Base-by-base conservation (phyloP, 371 early-diverging fungal species). In the Mucor ambiguus region DNA sequence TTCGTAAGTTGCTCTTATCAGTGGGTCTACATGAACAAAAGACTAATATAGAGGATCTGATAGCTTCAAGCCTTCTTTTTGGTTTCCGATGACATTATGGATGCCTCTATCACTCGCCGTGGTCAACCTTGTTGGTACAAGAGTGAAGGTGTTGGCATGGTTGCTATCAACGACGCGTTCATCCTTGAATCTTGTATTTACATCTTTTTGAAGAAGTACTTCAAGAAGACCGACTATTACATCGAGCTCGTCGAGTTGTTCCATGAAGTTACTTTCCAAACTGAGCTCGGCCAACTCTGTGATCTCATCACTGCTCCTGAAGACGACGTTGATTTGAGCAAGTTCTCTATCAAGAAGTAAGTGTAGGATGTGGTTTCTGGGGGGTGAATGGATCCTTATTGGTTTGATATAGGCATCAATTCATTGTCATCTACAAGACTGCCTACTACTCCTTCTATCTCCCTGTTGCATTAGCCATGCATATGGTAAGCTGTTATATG, bases 391-490 rank as follows among this genome's bases (percentile, higher is more conserved):
- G 12, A 12, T 11, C 9, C 22, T 24, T 24, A 49, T 49, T 49
- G 24, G 4, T 24, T 49, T 26, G 26, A 26, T 49, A 14, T 72
- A 89, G 90, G 74, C 92, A 98, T 79, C 78, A 88, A 56, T 95
- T 91, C 80, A 98, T 99, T 78, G 96, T 97, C 72, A 87, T 90
- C 65, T 96, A 92, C 89, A 99, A 99, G 87, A 99, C 98, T 54
- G 94, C 96, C n/a, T 96, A 92, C 85, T 99, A 99, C 85, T 96
- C 98, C 38, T 98, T 99, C 88, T 98, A 99, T 81, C 87, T 99
- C 56, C 98, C 99, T 29, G 96, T 98, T 26, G 98, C 97, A 43
- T 79, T 95, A 61, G 96, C 96, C 43, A 93, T 98, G 90, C 84
- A 86, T 61, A 90, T 96, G 89, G 91, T 88, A 79, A 69, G 43